phyloP scores from a whole-genome alignment of 2,329 filamentous ascomycete genomes.

The Grosmannia penicillata region DNA sequence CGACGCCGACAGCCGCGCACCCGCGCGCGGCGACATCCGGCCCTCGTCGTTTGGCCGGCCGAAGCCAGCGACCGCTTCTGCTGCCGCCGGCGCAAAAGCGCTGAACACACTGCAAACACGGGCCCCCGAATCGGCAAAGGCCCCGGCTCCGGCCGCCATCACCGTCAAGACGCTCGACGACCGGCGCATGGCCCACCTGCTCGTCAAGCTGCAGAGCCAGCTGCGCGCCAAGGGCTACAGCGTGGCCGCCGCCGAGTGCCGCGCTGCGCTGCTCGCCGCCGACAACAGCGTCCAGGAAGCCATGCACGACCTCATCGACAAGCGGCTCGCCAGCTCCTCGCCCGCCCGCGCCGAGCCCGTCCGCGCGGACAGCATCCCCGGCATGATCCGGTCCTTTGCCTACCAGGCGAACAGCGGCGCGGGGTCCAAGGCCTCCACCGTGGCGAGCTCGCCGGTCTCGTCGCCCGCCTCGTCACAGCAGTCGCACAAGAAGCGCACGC shows the following conservation, averaged over 20 bases:
- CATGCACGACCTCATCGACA: constrained; percentile 5
- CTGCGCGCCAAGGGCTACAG: constrained; percentile 4
- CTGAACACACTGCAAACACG: not conserved
- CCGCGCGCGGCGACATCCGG: constrained; percentile 44
- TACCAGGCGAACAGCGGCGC: constrained; percentile 6
- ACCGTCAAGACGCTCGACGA: constrained; percentile 6
- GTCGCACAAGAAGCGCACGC: constrained; percentile 4
- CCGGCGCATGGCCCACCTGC: constrained; percentile 3
- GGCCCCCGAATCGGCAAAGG: not conserved
- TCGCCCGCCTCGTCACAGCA: constrained; percentile 4
- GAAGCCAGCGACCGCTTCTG: too few relatives aligned
- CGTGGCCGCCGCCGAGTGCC: constrained; percentile 2
- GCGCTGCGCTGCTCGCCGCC: constrained; percentile 3
- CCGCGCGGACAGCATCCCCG: constrained; percentile 2
- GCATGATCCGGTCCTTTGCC: constrained; percentile 9
- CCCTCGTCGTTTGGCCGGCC: constrained; percentile 39
- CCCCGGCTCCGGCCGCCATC: not conserved
- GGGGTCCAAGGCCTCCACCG: not conserved
- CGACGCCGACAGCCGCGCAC: constrained; percentile 26
- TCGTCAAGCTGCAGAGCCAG: constrained; percentile 4
- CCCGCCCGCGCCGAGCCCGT: too few relatives aligned
- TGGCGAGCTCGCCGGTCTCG: not conserved
- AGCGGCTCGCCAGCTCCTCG: not conserved
- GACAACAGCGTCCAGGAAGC: constrained; percentile 8
- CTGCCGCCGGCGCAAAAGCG: not conserved